Conservation (phyloP, 805 yeast species). For the Helenozyma baotianmanensis region DNA sequence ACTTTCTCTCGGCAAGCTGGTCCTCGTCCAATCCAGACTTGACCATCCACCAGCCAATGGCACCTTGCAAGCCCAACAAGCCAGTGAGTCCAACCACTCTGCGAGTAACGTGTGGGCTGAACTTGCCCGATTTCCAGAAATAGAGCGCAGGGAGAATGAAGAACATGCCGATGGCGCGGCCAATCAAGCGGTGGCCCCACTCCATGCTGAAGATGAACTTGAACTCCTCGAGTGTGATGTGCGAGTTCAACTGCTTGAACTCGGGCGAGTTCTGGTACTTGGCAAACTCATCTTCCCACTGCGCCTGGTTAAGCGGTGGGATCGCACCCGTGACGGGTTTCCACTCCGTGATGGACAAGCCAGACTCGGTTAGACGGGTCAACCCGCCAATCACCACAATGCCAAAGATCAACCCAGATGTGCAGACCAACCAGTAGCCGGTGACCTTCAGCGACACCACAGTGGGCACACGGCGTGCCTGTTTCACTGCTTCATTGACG, state of each 20-base stretch:
- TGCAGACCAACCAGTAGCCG: conserved; percentile 85
- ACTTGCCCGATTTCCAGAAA: conserved; percentile 62
- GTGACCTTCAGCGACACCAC: conserved; percentile 37
- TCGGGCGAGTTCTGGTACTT: conserved; percentile 88
- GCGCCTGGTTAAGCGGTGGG: conserved; percentile 76
- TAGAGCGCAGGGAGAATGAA: conserved; percentile 83
- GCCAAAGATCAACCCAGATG: conserved; percentile 86
- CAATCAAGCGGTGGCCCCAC: conserved; percentile 93
- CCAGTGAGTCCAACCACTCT: conserved; percentile 69
- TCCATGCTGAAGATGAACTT: conserved; percentile 95
- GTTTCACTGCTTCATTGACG: conserved; percentile 1
- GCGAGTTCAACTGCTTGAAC: conserved; percentile 81
- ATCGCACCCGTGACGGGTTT: conserved; percentile 93
- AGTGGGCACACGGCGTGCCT: background rate
- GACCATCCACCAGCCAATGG: conserved; percentile 99
- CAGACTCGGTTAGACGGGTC: conserved; percentile 93
- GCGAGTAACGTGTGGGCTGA: conserved; percentile 62
- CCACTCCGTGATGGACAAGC: conserved; percentile 97
- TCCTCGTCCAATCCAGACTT: conserved; percentile 86
- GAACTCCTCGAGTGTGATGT: conserved; percentile 85
- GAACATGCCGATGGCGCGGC: conserved; percentile 82
- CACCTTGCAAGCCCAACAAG: conserved; percentile 88
- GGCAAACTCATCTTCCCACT: conserved; percentile 82
- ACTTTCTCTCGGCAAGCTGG: conserved; percentile 68
- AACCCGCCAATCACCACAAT: conserved; percentile 96